Base-by-base conservation (phyloP, 2,329 filamentous ascomycete genomes). In the Thelonectria olida region DNA sequence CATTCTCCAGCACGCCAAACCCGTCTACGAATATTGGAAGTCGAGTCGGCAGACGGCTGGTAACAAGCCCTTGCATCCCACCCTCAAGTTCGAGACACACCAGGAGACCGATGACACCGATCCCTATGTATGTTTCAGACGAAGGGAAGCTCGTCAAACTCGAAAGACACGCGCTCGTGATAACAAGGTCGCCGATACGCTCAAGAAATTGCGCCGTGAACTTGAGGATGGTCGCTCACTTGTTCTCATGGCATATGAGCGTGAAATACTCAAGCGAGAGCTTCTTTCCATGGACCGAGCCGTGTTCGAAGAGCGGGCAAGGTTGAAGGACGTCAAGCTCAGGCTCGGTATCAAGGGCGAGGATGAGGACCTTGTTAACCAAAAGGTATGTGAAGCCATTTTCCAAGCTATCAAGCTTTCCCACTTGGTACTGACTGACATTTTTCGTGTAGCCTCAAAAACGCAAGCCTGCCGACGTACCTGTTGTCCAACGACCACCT, bases 71-170 rank as follows among this genome's bases (percentile, higher is more conserved):
- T 81, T 98, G 63, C 90, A 94, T 73, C 88, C 93, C 7, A 84
- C 82, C 20, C 87, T 98, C 75, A 97, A 97, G 81, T 96, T 97
- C 67, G 96, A 99, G 81, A 96, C 90, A 47, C 93, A 96, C 65
- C 91, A 93, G 74, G 95, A 98, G 67, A 96, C 90, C 63, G 96
- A 99, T 77, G 96, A 99, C 75, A 88, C 92, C 71, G 96, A 99
- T 79, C 96, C 96, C 49, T 99, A 97, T 80, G 94, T 99, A 72
- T 99, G 96, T 80, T 99, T 99, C 86, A 89, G 96, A 75, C 89
- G 96, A 70, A 92, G 96, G 66, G 96, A 99, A 79, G 92, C 97
- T 47, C 90, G 96, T 59, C 93, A 97, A 76, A 95, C 93, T 50
- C 91, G 96, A 71, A 99, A 98, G 81, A 99, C 96, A 36, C 88